A percentile compares a stretch with the other conserved stretches of the same genome.
Evolutionary conservation across 495 filamentous ascomycete species (phyloP).

Genomic region (Penicillium coprophilum): DNA sequence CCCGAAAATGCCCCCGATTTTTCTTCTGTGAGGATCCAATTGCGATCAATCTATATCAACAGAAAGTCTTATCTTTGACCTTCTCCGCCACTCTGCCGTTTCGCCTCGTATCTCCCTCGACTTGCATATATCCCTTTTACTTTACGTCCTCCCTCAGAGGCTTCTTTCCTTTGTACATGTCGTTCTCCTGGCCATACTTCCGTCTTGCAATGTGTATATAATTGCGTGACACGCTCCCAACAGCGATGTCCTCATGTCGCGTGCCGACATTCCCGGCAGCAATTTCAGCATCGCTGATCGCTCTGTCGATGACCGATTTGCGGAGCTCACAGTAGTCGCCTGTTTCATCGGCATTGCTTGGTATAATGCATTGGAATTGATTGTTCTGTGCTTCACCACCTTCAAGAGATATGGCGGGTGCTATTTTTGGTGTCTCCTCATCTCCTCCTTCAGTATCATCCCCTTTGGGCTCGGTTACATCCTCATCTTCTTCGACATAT

Average conservation of each 20-base stretch:
- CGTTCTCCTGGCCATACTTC: background rate
- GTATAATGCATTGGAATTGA: constrained; percentile 51
- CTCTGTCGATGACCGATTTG: constrained; percentile 8
- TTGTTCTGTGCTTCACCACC: constrained; percentile 48
- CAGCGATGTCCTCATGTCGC: constrained; percentile 28
- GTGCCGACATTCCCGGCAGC: constrained; percentile 16
- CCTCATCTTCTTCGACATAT: constrained; percentile 49
- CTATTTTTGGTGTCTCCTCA: constrained; percentile 56
- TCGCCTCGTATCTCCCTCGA: constrained; percentile 15
- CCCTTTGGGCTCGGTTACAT: constrained; percentile 54
- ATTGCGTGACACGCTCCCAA: background rate
- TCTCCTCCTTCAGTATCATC: constrained; percentile 51
- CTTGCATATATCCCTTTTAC: background rate
- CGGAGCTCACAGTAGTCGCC: constrained; percentile 23
- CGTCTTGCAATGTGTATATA: background rate
- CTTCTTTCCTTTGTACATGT: background rate
- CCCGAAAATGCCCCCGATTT: constrained; percentile 1
- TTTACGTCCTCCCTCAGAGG: background rate
- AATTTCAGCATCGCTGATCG: constrained; percentile 29
- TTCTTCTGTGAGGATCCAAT: background rate
- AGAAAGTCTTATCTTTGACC: constrained; percentile 1
- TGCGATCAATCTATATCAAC: background rate
- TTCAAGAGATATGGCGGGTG: constrained; percentile 51
- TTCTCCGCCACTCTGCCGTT: constrained; percentile 26
- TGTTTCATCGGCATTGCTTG: constrained; percentile 47